phyloP scores from a whole-genome alignment of 371 early-diverging fungal genomes.

The Apophysomyces variabilis region DNA sequence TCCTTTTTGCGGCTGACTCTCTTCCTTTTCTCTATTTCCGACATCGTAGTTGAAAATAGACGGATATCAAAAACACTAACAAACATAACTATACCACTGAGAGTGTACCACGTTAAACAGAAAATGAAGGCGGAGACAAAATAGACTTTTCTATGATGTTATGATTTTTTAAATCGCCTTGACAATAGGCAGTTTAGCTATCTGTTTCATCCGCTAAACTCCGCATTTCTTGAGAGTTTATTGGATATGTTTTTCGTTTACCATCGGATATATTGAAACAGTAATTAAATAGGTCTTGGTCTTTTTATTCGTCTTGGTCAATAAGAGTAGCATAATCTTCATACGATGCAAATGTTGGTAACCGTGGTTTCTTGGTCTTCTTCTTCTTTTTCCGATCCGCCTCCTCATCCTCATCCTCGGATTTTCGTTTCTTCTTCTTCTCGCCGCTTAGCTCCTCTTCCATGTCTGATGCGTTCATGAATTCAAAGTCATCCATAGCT shows the following conservation, averaged over 20 bases:
- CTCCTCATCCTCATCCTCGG: constrained; percentile 24
- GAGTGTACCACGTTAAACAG: background rate
- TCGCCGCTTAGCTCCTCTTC: constrained; percentile 27
- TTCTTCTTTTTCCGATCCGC: constrained; percentile 53
- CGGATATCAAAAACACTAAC: too few species aligned
- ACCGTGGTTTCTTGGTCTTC: constrained; percentile 52
- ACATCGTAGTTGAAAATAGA: too few species aligned
- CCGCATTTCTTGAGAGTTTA: background rate
- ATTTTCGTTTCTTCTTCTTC: constrained; percentile 34
- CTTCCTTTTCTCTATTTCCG: background rate
- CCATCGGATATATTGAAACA: constrained; percentile 3
- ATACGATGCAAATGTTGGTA: constrained; percentile 75
- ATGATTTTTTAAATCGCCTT: background rate
- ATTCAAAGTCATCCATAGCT: constrained; percentile 25
- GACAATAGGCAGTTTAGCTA: constrained; percentile 10
- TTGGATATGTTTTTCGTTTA: constrained; percentile 6
- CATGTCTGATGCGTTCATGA: constrained; percentile 33
- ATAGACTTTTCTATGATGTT: constrained; percentile 2
- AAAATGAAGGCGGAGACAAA: constrained; percentile 1
- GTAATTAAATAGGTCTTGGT: constrained; percentile 14
- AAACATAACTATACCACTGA: too few species aligned
- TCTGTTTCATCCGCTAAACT: background rate
- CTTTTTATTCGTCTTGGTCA: constrained; percentile 30
- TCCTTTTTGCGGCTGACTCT: background rate
- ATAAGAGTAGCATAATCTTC: constrained; percentile 71